Base-by-base conservation (phyloP, 2,329 filamentous ascomycete genomes). In the Exserohilum rostratum region DNA sequence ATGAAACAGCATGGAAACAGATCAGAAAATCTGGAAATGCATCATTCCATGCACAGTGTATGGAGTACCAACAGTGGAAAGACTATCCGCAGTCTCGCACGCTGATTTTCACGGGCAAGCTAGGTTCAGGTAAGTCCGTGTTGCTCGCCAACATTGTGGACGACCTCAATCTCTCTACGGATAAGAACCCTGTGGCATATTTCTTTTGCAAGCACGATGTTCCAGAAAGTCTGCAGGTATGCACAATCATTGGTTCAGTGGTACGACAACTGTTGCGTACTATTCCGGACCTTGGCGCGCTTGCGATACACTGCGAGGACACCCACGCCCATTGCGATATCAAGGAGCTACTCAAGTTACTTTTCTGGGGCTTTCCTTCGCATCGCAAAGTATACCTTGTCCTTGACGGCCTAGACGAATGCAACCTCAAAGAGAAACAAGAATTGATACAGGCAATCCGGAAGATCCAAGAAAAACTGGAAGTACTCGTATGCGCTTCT, bases 81-180 rank as follows among this genome's bases (percentile, higher is more conserved):
- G 35, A 48, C 9, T n/a, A 35, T 22, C 20, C 46, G 15, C 17
- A 50, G 20, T 60, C 71, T 27, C 58, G 46, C 34, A 76, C 76
- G 0, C 52, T 81, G 0, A 1, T 79, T 0, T 74, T 64, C 27
- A 69, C 47, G 9, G 78, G 78, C 4, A 79, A 77, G 39, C 63
- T 81, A 0, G 79, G 79, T 1, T 76, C 73, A 0, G 79, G 79
- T 0, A 81, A 81, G 51, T 79, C 79, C 0, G 77, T 81, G 1
- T 45, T 77, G 6, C 42, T 80, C 3, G 78, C 79, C 1, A 81
- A 80, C 46, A 71, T 81, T 0, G 68, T 81, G 1, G 62, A 69
- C n/a, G 58, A 70, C 20, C 60, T 71, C 9, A 55, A 30, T 39
- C 13, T 66, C 22, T 42, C 25, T 4, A 38, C 43, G 2, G 11